Percentiles rank a stretch among this genome's conserved stretches.
Evolutionary conservation across 148 eudicot genomes (phyloP).

Genomic region (Euryodendron excelsum): DNA sequence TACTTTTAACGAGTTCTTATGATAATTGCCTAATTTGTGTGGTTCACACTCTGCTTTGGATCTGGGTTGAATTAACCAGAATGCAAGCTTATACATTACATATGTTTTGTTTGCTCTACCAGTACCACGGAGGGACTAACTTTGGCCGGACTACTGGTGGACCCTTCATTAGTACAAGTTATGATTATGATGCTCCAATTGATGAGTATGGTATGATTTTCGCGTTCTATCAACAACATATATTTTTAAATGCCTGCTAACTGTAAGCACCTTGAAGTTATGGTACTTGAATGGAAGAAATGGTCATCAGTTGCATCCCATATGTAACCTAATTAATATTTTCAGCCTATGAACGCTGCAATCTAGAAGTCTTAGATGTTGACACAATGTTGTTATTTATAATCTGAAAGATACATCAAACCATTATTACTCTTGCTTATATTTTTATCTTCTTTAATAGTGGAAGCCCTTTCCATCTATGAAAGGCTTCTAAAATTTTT

Average conservation of each 20-base stretch:
- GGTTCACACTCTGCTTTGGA: background rate
- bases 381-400: background rate
- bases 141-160: constrained; percentile 84
- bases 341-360: background rate
- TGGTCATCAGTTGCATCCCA: background rate
- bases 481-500: background rate
- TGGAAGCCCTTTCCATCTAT: background rate
- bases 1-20: background rate
- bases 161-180: constrained; percentile 79
- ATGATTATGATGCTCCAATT: constrained; percentile 97
- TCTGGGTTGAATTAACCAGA: background rate
- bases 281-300: background rate
- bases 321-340: background rate
- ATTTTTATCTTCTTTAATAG: background rate
- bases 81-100: no score
- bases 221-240: background rate
- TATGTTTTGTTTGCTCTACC: constrained; percentile 1
- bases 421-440: background rate
- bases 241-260: background rate
- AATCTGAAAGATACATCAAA: background rate
- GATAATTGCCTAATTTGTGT: background rate
- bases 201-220: constrained; percentile 80
- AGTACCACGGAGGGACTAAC: constrained; percentile 99
- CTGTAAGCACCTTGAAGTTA: background rate
- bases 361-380: background rate